Evolutionary conservation across 495 filamentous ascomycete species (phyloP).

Genomic region (Penicillium canescens): DNA sequence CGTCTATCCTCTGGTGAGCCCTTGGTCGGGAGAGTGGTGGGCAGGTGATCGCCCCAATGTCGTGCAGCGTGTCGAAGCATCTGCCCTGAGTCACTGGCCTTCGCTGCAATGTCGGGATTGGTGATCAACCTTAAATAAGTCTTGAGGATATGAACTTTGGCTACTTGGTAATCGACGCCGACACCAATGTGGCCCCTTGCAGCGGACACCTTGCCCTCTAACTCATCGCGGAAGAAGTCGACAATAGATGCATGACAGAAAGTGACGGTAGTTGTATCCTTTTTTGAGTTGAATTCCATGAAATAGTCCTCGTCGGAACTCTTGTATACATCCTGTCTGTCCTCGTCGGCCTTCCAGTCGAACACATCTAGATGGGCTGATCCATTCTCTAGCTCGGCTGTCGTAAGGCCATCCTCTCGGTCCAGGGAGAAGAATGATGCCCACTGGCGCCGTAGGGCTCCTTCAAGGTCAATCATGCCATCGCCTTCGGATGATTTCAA

Average conservation of each 20-base stretch:
- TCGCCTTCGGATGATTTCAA: slow-evolving; percentile 29
- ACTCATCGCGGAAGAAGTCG: slow-evolving; percentile 33
- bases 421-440: slow-evolving; percentile 36
- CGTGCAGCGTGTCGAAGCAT: background rate
- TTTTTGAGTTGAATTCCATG: slow-evolving; percentile 29
- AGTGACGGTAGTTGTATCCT: slow-evolving; percentile 27
- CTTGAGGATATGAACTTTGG: background rate
- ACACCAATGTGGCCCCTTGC: slow-evolving; percentile 9
- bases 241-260: slow-evolving; percentile 35
- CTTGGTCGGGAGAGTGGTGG: background rate
- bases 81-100: background rate
- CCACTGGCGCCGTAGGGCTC: slow-evolving; percentile 30
- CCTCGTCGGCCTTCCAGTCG: background rate
- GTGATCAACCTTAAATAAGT: background rate
- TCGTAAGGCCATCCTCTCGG: slow-evolving; percentile 34
- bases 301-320: slow-evolving; percentile 21
- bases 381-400: slow-evolving; percentile 22
- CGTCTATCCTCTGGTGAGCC: background rate
- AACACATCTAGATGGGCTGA: too few relatives aligned
- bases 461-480: slow-evolving; percentile 31
- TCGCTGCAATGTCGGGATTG: background rate
- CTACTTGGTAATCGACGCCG: slow-evolving; percentile 16
- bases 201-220: slow-evolving; percentile 14
- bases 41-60: background rate
- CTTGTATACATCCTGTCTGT: slow-evolving; percentile 9